Percentiles rank a stretch among this genome's conserved stretches.
Evolutionary conservation across 495 filamentous ascomycete genomes (phyloP).

Genomic region (Hypoxylon subgilvum): DNA sequence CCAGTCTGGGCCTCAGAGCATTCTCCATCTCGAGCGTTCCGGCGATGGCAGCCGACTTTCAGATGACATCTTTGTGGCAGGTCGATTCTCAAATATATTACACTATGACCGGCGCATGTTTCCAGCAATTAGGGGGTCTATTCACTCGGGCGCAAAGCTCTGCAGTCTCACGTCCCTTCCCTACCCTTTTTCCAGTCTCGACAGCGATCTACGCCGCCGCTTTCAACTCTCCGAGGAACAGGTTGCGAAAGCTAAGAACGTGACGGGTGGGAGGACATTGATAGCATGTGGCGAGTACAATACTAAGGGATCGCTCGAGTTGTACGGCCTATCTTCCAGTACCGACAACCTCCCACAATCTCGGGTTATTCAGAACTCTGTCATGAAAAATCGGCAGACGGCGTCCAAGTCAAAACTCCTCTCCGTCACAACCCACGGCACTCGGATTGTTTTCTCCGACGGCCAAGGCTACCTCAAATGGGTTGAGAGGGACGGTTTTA

Average conservation of each 20-base stretch:
- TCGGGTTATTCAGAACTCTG: conserved; percentile 48
- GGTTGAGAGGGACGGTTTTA: conserved; percentile 86
- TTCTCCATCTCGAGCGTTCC: conserved; percentile 73
- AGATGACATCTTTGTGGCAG: conserved; percentile 78
- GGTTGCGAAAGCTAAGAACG: conserved; percentile 55
- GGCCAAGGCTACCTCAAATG: conserved; percentile 85
- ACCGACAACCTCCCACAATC: conserved; percentile 29
- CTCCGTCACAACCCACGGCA: conserved; percentile 83
- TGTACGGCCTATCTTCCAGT: conserved; percentile 69
- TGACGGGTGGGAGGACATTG: conserved; percentile 64
- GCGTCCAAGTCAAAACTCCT: conserved; percentile 81
- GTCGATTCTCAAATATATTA: conserved; percentile 87
- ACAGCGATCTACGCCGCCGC: conserved; percentile 59
- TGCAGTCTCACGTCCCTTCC: conserved; percentile 78
- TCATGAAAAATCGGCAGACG: conserved; percentile 79
- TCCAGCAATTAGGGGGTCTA: conserved; percentile 74
- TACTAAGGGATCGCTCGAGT: conserved; percentile 84
- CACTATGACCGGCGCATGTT: conserved; percentile 89
- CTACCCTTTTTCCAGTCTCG: conserved; percentile 64
- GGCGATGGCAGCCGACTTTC: conserved; percentile 57
- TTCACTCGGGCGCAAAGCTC: conserved; percentile 82
- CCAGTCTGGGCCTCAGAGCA: conserved; percentile 80
- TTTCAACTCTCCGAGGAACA: conserved; percentile 60
- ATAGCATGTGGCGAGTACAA: conserved; percentile 95
- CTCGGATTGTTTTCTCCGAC: conserved; percentile 83